Base-by-base conservation (phyloP, 495 filamentous ascomycete genomes). In the Hypoxylon rickii region DNA sequence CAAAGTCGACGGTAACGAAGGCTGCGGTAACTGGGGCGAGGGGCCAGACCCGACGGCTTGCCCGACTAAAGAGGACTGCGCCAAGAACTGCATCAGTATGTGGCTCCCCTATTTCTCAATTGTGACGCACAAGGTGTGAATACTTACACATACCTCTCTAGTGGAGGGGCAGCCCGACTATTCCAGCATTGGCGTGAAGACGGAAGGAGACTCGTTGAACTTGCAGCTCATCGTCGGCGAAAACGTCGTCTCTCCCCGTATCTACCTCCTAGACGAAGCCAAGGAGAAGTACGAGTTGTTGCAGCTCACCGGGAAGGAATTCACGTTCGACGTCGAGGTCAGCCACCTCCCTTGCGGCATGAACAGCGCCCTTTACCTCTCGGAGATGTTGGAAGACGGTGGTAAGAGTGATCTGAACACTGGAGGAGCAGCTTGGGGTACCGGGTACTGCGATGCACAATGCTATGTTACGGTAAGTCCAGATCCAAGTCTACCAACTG, bases 391-490 rank as follows among this genome's bases (percentile, higher is more conserved):
- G 19, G 55, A 59, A 2, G 73, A 79, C 21, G 84, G 85, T 41
- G 82, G 83, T 19, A 68, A 78, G 53, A 76, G 71, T 61, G 64
- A 70, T 11, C 65, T 80, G 24, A 88, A 87, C 70, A 73, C 79
- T 19, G 83, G 81, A 3, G 85, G 86, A 21, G 83, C 85, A 10
- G 66, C 74, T 11, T 88, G 86, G 68, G 86, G 85, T 11, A 84
- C 84, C 0, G 86, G 85, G 0, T 89, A 89, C 73, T 89, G 86
- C 64, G 86, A 88, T 63, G 79, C 83, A 5, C 85, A 89, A 60
- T 89, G 86, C 68, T 77, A 73, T 32, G 69, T 73, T 13, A 66
- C 24, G 24, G 24, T 29, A 10, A 29, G 24, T 29, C 67, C 15
- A n/a, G n/a, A n/a, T n/a, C n/a, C n/a, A n/a, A n/a, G n/a, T n/a